Evolutionary conservation across 169 alveolate species (phyloP).

Genomic region (Cardiosporidium cionae): DNA sequence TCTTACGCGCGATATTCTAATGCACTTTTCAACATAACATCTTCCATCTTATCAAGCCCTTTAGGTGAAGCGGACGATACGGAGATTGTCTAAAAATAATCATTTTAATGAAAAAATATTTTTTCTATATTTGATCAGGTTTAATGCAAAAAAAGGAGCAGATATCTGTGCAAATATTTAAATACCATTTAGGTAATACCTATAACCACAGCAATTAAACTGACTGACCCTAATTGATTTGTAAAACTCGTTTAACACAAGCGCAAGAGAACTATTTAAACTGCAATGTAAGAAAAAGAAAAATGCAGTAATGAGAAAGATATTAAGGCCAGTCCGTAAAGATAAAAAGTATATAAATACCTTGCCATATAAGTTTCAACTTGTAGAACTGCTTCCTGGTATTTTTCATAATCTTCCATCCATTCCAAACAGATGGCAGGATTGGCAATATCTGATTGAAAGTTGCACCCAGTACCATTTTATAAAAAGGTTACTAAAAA

Average conservation of each 20-base stretch:
- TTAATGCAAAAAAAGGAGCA: not conserved
- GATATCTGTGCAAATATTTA: not conserved
- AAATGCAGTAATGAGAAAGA: not conserved
- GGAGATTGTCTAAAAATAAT: not conserved
- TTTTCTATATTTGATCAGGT: too few relatives aligned
- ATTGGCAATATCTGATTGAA: conserved; percentile 47
- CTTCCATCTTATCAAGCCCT: not conserved
- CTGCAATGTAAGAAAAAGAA: too few relatives aligned
- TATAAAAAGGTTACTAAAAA: too few relatives aligned
- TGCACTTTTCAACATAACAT: not conserved
- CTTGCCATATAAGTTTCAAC: not conserved
- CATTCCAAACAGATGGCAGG: conserved; percentile 12
- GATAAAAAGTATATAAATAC: not conserved
- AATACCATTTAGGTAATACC: too few relatives aligned
- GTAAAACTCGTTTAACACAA: not conserved
- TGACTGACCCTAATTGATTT: not conserved
- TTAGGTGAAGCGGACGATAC: not conserved
- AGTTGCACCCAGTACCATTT: too few relatives aligned
- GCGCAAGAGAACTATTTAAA: not conserved
- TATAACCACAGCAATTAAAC: too few relatives aligned
- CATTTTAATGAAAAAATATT: not conserved
- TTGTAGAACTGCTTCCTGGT: conserved; percentile 1
- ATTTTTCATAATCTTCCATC: conserved; percentile 27
- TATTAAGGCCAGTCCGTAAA: not conserved
- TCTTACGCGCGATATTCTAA: not conserved